Evolutionary conservation across 768 basidiomycete species (phyloP), one percentile per base, ranked within the genome.

Genomic region (Lactarius pseudohatsudake): DNA sequence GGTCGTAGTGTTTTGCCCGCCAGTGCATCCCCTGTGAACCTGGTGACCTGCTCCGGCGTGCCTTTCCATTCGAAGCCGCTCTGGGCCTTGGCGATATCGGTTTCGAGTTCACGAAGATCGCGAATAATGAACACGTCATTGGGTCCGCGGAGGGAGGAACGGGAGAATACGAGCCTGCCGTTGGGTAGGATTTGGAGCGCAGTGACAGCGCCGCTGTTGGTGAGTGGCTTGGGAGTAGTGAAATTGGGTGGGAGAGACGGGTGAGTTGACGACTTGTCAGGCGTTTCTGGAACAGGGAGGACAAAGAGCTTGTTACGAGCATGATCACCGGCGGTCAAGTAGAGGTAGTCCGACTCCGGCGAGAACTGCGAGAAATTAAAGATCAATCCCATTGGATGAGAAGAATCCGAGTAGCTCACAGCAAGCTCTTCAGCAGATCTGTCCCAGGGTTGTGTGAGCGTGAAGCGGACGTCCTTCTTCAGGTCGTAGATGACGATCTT

Each of bases 361-460:
- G 90, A 88, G 81, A 93, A 96, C 92, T 94, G 59, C 2, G 47
- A 62, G 16, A 22, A 34, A 13, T 20, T 50, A 36, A 22, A 4
- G 45, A 26, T 38, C 43, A 13, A 18, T 36, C 32, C 13, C n/a
- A 18, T 13, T 28, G 38, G 20, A 57, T 15, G 30, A 40, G 3
- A 28, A 57, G 36, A 28, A 47, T 22, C 30, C 5, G 50, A 26
- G 16, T 67, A 2, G 22, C 87, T 71, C 75, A 90, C 89, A 36
- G 81, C 79, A 22, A 92, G 74, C 38, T 81, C 74, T 69, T 80
- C 82, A 0, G 91, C 86, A 38, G 91, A 91, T 30, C 91, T 85
- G 74, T 97, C 94, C 96, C 95, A 98, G 45, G 81, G 73, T 71
- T 92, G 87, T 0, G 92, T 92, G 60, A 94, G 77, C 0, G 88